Base-by-base conservation (phyloP, 805 yeast species). In the Lipomyces oligophaga region DNA sequence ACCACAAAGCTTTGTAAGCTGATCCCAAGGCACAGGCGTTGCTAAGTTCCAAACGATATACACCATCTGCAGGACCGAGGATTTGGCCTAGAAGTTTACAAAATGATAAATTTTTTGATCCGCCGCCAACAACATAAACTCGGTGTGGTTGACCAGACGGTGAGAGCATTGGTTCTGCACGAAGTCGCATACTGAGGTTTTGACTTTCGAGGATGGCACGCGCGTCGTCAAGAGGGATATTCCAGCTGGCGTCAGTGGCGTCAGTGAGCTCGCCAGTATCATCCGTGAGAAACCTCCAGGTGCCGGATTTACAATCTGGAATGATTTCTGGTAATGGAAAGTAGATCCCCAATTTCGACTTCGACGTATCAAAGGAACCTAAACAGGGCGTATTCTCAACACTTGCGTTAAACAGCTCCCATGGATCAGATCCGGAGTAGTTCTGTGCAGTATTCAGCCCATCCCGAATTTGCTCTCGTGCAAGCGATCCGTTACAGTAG, bases 11-110 rank as follows among this genome's bases (percentile, higher is more conserved):
- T 62, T 85, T 83, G 67, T 75, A 85, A 34, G 94, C 90, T 3
- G 96, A 95, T 21, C 96, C 96, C 28, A 85, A 65, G 0, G 96
- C 96, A 72, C 96, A 88, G 1, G 96, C 93, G 66, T 88, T 88
- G 5, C 90, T 79, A 38, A 85, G 77, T 59, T 85, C 88, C 31
- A 83, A 80, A 49, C 78, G 77, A 62, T 66, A 85, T 52, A 83
- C 79, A 1, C 89, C 93, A 1, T 71, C 66, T 20, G 68, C 60
- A 0, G 85, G 79, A 4, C 88, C 89, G 28, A 88, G 65, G 5
- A 88, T 79, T 10, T 80, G 70, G 8, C 88, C 79, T 70, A 85
- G 82, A 54, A 78, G 81, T 18, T 67, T 64, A 26, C 87, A 80
- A 42, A 88, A 82, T 22, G 86, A 76, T 18, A 62, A 53, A 63